Evolutionary conservation across 225 moss, liverwort and hornwort species (phyloP), one percentile per base, ranked within the genome.

Genomic region (Bryum argenteum): DNA sequence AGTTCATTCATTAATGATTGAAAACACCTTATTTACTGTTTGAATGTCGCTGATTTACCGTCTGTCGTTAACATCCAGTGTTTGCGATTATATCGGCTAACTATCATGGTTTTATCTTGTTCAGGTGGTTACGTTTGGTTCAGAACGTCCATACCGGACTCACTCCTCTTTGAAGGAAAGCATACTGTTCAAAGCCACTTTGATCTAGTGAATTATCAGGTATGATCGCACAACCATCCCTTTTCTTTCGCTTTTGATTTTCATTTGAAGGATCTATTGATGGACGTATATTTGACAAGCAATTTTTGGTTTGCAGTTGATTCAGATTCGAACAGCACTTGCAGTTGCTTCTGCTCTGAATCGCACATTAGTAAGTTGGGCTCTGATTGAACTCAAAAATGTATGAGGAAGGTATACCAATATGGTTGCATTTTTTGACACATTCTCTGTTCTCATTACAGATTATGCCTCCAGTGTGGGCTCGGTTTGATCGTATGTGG

Each of bases 401-500:
- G 28, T 2, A 28, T 28, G 2, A 33, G 0, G 7, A 33, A 33
- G 33, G 2, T 33, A 33, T 33, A 33, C 33, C 33, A 33, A 33
- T 17, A 14, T 52, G 14, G 1, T 58, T 77, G 28, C 75, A 68
- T 39, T 68, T 28, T 65, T 23, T 70, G 77, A 80, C 61, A 33
- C 45, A 56, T 70, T 56, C 17, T 33, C 59, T 61, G 23, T 28
- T 62, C 24, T 41, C 37, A 65, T 44, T 41, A 61, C 90, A 95
- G 94, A 80, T 97, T 56, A 88, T 97, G 96, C 96, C 96, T 64
- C 83, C 84, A 54, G 19, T 93, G 33, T 93, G 90, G 93, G 93
- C 90, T 47, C 87, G 93, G 68, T 90, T 93, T 66, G 96, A 97
- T 76, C 96, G 96, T 43, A 60, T 97, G 71, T 97, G 96, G 96